These are phyloP conservation scores for Zanthoxylum bungeanum DNA, from an alignment of 345 rosid species.

Conservation along the genomic window DNA sequence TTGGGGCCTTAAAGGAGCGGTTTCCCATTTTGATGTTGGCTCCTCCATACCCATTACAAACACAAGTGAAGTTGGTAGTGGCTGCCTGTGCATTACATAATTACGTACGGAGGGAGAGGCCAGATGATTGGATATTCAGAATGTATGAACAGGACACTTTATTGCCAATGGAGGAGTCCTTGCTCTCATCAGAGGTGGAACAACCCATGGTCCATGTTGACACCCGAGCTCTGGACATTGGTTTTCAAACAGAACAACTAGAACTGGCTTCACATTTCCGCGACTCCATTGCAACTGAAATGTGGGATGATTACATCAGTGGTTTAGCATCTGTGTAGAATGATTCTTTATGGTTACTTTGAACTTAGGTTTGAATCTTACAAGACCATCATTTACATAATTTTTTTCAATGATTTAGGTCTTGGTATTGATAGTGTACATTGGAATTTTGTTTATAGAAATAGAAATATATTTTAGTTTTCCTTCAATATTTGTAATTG, in stretches of 20 bases:
- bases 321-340: constrained; percentile 45
- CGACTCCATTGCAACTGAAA: constrained; percentile 58
- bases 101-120: constrained; percentile 68
- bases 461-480: background rate
- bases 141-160: constrained; percentile 41
- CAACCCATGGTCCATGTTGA: constrained; percentile 33
- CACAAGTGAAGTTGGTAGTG: constrained; percentile 82
- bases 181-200: constrained; percentile 36
- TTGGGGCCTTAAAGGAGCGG: constrained; percentile 75
- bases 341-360: constrained; percentile 20
- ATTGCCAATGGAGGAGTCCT: constrained; percentile 36
- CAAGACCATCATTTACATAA: constrained; percentile 14
- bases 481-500: background rate
- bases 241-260: constrained; percentile 39
- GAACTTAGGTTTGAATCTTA: constrained; percentile 18
- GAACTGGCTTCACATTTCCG: constrained; percentile 50
- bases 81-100: constrained; percentile 85
- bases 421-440: constrained; percentile 28
- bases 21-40: constrained; percentile 80
- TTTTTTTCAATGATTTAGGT: constrained; percentile 8
- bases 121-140: constrained; percentile 63
- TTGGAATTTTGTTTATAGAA: constrained; percentile 24
- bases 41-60: constrained; percentile 88
- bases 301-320: constrained; percentile 64
- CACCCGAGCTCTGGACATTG: constrained; percentile 31